Evolutionary conservation across 768 basidiomycete species (phyloP).

Genomic region (Calocera viscosa): DNA sequence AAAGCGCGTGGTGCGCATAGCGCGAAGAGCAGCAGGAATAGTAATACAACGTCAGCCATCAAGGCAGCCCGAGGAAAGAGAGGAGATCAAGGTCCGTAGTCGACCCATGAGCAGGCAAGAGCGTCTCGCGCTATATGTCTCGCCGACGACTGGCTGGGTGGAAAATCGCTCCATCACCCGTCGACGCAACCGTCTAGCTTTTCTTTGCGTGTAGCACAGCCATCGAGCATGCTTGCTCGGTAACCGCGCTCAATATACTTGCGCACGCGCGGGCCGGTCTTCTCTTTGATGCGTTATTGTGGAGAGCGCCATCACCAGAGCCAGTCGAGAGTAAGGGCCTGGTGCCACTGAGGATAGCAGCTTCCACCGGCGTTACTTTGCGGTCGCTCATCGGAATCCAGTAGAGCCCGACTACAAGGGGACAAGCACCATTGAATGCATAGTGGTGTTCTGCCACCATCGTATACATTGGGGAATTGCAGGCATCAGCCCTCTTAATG

Average conservation of each 20-base stretch:
- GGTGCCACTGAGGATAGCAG: too few relatives aligned
- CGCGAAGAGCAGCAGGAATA: not conserved
- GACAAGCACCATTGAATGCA: too few relatives aligned
- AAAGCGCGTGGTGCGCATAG: not conserved
- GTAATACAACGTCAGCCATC: not conserved
- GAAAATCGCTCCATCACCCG: not conserved
- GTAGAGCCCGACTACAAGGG: too few relatives aligned
- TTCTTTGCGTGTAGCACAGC: not conserved
- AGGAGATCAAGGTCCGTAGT: not conserved
- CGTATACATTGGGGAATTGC: too few relatives aligned
- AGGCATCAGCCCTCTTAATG: too few relatives aligned
- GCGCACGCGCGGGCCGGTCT: not conserved
- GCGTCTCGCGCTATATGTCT: not conserved
- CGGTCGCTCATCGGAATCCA: too few relatives aligned
- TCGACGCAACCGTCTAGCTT: not conserved
- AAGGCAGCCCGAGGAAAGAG: not conserved
- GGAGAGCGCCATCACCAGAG: too few relatives aligned
- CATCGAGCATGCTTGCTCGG: not conserved
- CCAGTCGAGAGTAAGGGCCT: too few relatives aligned
- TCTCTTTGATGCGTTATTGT: too few relatives aligned
- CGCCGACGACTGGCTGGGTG: not conserved
- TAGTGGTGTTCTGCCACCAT: too few relatives aligned
- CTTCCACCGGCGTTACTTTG: too few relatives aligned
- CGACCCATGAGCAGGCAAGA: not conserved
- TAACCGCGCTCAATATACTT: not conserved